These are phyloP conservation scores for Corinectria fuckeliana DNA, from an alignment of 2,329 filamentous ascomycete species.

Conservation along the genomic window DNA sequence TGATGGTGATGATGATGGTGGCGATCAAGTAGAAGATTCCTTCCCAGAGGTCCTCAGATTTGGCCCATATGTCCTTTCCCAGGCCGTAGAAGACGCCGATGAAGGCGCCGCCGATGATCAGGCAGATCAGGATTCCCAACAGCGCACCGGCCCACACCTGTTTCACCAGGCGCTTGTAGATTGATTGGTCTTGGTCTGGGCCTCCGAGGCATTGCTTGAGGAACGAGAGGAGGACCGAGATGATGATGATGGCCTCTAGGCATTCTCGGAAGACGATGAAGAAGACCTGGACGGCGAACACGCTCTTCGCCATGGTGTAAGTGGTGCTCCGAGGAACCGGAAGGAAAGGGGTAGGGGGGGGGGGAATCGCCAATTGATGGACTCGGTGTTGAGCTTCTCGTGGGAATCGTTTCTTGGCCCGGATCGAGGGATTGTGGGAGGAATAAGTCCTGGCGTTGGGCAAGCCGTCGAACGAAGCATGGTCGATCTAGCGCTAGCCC, in stretches of 20 bases:
- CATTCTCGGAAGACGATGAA: conserved; percentile 85
- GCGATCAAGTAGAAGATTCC: conserved; percentile 73
- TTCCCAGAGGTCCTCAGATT: conserved; percentile 75
- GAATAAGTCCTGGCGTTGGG: background rate
- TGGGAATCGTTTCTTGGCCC: background rate
- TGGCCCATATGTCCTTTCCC: conserved; percentile 65
- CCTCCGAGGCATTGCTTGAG: conserved; percentile 75
- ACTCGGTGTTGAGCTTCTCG: background rate
- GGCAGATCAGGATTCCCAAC: conserved; percentile 64
- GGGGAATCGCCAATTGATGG: background rate
- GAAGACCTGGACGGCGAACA: conserved; percentile 79
- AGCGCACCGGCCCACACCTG: conserved; percentile 72
- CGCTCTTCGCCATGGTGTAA: conserved; percentile 61
- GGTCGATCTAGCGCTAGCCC: background rate
- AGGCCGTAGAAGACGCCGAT: conserved; percentile 74
- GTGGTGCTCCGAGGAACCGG: background rate
- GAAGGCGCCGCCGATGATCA: conserved; percentile 67
- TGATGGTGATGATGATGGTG: conserved; percentile 72
- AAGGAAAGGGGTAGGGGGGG: no score
- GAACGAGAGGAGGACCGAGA: conserved; percentile 80
- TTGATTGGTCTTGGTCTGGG: conserved; percentile 60
- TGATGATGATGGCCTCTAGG: conserved; percentile 78
- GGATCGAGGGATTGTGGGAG: background rate
- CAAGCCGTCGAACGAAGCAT: no score
- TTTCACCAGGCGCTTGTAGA: conserved; percentile 70